Evolutionary conservation across 179 eudicot genomes (phyloP).

Genomic region (Vitellaria paradoxa): DNA sequence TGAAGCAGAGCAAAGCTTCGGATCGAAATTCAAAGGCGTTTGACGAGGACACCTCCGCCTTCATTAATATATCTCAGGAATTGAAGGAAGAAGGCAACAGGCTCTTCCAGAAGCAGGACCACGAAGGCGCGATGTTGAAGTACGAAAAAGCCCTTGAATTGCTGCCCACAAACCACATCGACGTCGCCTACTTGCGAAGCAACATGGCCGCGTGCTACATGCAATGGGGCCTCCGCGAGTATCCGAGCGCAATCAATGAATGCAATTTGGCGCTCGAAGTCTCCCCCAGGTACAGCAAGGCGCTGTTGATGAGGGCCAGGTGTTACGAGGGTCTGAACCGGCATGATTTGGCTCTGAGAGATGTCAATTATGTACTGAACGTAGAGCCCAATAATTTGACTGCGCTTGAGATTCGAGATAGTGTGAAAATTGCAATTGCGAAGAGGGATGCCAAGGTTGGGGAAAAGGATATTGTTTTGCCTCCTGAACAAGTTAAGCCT

Average conservation of each 20-base stretch:
- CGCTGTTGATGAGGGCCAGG: conserved; percentile 77
- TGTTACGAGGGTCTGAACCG: conserved; percentile 76
- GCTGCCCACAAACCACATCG: conserved; percentile 72
- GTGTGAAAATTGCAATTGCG: conserved; percentile 49
- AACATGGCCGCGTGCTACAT: conserved; percentile 84
- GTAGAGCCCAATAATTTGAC: conserved; percentile 74
- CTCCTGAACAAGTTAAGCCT: conserved; percentile 32
- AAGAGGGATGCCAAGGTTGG: conserved; percentile 57
- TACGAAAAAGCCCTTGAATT: conserved; percentile 83
- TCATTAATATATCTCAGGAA: conserved; percentile 81
- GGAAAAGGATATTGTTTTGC: conserved; percentile 48
- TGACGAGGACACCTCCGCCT: conserved; percentile 85
- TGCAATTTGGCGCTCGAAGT: conserved; percentile 91
- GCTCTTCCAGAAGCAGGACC: conserved; percentile 64
- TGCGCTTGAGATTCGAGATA: conserved; percentile 65
- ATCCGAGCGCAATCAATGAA: conserved; percentile 75
- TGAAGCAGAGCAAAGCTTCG: conserved; percentile 31
- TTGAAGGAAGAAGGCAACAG: conserved; percentile 82
- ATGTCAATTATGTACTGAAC: conserved; percentile 66
- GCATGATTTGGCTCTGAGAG: conserved; percentile 73
- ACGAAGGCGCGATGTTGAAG: conserved; percentile 81
- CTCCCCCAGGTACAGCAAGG: conserved; percentile 90
- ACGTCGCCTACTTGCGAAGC: conserved; percentile 65
- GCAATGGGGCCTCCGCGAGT: conserved; percentile 81
- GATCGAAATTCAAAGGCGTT: conserved; percentile 58